phyloP scores from a whole-genome alignment of 2,329 filamentous ascomycete species.

The Botrytis elliptica region DNA sequence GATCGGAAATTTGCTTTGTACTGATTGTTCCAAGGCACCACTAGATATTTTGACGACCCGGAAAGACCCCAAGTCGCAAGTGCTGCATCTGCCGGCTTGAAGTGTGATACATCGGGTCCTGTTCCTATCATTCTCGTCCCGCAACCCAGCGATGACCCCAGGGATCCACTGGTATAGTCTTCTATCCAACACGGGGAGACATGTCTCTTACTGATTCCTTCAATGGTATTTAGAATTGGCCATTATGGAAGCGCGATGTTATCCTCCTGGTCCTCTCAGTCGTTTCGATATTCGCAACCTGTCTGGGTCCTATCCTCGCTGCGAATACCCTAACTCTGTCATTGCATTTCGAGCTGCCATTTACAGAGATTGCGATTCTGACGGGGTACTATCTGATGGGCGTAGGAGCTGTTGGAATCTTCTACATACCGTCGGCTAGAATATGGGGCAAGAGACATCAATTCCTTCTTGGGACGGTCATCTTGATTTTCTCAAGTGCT shows the following conservation, averaged over 20 bases:
- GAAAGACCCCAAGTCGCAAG: slow-evolving; percentile 46
- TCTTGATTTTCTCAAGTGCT: slow-evolving; percentile 70
- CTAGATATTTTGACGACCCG: slow-evolving; percentile 62
- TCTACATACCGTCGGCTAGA: slow-evolving; percentile 83
- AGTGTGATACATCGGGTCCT: slow-evolving; percentile 68
- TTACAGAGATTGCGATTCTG: slow-evolving; percentile 76
- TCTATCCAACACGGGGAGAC: background rate
- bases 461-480: slow-evolving; percentile 73
- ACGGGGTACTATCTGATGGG: slow-evolving; percentile 88
- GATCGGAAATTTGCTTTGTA: background rate
- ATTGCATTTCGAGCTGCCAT: slow-evolving; percentile 60
- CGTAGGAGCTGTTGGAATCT: slow-evolving; percentile 74
- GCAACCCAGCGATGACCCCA: slow-evolving; percentile 86
- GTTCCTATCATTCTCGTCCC: slow-evolving; percentile 79
- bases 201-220: slow-evolving; percentile 21
- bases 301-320: slow-evolving; percentile 81
- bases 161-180: slow-evolving; percentile 72
- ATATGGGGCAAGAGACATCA: slow-evolving; percentile 92
- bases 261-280: slow-evolving; percentile 78
- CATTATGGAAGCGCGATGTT: slow-evolving; percentile 78
- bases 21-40: slow-evolving; percentile 49
- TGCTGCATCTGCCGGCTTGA: slow-evolving; percentile 53
- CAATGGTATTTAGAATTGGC: slow-evolving; percentile 64
- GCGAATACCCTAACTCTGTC: slow-evolving; percentile 81
- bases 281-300: slow-evolving; percentile 78